phyloP scores from a whole-genome alignment of 2,329 filamentous ascomycete genomes.

The Aspergillus tubingensis region DNA sequence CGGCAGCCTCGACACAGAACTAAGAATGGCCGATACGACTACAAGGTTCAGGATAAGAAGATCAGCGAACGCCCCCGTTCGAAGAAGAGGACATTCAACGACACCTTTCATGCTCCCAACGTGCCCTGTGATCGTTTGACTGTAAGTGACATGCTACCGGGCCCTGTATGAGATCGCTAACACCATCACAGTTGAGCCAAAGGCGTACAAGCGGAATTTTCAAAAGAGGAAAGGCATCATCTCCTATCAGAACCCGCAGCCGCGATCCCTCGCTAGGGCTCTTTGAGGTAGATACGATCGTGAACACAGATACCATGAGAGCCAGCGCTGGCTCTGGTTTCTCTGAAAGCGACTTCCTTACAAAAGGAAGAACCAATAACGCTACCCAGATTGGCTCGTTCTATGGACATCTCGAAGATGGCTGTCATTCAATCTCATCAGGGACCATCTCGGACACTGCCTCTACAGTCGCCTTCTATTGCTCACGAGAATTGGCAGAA shows the following conservation, averaged over 20 bases:
- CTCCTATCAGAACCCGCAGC: constrained; percentile 25
- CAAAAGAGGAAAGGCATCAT: constrained; percentile 38
- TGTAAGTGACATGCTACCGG: constrained; percentile 37
- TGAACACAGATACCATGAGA: neutral
- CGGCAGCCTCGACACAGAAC: constrained; percentile 59
- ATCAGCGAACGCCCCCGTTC: neutral
- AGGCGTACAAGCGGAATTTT: constrained; percentile 35
- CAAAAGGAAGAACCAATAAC: neutral
- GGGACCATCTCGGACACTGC: neutral
- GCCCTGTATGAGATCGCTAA: constrained; percentile 4
- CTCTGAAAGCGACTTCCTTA: constrained; percentile 24
- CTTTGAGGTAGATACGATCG: neutral
- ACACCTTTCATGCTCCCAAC: constrained; percentile 58
- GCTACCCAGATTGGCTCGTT: neutral
- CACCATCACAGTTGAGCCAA: constrained; percentile 25
- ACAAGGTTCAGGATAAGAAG: constrained; percentile 26
- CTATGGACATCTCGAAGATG: neutral
- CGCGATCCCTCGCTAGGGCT: constrained; percentile 7
- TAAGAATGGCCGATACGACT: constrained; percentile 58
- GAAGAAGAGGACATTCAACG: constrained; percentile 49
- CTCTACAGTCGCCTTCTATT: neutral
- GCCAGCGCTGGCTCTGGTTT: constrained; percentile 20
- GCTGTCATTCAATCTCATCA: neutral
- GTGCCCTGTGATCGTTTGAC: constrained; percentile 57
- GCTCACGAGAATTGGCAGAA: neutral